A percentile compares a stretch with the other conserved stretches of the same genome.
Conservation (phyloP, 2,329 filamentous ascomycete species). For the Epichloe typhina region DNA sequence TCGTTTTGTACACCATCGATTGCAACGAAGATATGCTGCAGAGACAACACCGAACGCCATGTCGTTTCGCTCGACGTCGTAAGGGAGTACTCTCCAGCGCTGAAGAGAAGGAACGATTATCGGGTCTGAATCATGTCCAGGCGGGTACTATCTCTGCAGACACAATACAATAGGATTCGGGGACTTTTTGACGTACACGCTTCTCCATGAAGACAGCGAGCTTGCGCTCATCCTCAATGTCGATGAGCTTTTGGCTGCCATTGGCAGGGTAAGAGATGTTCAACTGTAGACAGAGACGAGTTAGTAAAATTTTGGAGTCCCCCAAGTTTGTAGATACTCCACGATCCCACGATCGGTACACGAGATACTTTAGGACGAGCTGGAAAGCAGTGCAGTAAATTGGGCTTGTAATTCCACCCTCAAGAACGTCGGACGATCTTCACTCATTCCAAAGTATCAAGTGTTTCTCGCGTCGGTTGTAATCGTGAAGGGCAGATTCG, state of each 20-base stretch:
- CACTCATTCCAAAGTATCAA: not conserved
- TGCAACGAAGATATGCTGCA: not conserved
- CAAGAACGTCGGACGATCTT: not conserved
- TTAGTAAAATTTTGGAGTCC: conserved; percentile 16
- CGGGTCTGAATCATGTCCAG: not conserved
- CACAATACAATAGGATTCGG: not conserved
- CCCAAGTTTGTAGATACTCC: not conserved
- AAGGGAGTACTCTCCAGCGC: not conserved
- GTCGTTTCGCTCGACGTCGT: not conserved
- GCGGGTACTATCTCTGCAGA: not conserved
- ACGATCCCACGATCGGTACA: not conserved
- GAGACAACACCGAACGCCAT: not conserved
- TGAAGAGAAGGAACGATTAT: not conserved
- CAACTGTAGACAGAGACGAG: conserved; percentile 29
- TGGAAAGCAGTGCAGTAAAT: not conserved
- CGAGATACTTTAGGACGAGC: not conserved
- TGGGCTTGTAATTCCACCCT: not conserved
- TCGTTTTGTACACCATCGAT: not conserved
- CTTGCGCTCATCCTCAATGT: conserved; percentile 99
- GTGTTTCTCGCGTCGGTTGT: not conserved
- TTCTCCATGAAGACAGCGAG: conserved; percentile 98
- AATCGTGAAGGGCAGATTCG: conserved; percentile 7
- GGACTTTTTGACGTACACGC: conserved; percentile 50
- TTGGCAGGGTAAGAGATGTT: conserved; percentile 87
- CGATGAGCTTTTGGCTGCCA: conserved; percentile 98